Evolutionary conservation across 2,329 filamentous ascomycete genomes (phyloP), one percentile per base, ranked within the genome.

Genomic region (Aspergillus unguis): DNA sequence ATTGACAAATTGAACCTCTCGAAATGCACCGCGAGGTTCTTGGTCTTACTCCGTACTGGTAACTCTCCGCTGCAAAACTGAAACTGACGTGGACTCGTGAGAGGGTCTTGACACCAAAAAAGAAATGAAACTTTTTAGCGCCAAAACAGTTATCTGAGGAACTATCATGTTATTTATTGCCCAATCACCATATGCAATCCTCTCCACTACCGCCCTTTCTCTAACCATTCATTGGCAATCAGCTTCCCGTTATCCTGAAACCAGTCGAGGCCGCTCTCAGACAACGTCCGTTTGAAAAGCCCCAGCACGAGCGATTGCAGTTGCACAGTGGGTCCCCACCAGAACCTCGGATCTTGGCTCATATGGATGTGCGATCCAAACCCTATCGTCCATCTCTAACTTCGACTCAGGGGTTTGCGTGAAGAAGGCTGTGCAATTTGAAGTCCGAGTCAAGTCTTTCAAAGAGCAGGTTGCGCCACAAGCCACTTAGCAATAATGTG

Each of bases 191-290:
- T 4, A 44, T 26, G 35, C 42, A 32, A 28, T 31, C 10, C 37
- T 26, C 32, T 32, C 41, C 25, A 38, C 33, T 37, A 28, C 29
- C 46, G 26, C 45, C 40, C 50, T 43, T 44, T 40, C 48, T 48
- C 33, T 52, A 40, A 42, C 32, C 43, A 52, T 54, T 49, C 45
- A 48, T 47, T 57, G 55, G 46, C 33, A 23, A 23, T 37, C 28
- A 32, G 17, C 17, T 29, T 44, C 56, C 52, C 55, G 45, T 58
- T 48, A 55, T 57, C 48, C 33, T 61, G 59, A 60, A 60, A 61
- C 59, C 45, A n/a, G 32, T 36, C 52, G 56, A 58, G 36, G 40
- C 57, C 53, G 9, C 10, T 57, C 41, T 47, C 27, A 42, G 31
- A 37, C 40, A 40, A 17, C 56, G 47, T 52, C 56, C 36, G 17